phyloP scores from a whole-genome alignment of 2,329 filamentous ascomycete species.

The Incumbomyces delicatus region DNA sequence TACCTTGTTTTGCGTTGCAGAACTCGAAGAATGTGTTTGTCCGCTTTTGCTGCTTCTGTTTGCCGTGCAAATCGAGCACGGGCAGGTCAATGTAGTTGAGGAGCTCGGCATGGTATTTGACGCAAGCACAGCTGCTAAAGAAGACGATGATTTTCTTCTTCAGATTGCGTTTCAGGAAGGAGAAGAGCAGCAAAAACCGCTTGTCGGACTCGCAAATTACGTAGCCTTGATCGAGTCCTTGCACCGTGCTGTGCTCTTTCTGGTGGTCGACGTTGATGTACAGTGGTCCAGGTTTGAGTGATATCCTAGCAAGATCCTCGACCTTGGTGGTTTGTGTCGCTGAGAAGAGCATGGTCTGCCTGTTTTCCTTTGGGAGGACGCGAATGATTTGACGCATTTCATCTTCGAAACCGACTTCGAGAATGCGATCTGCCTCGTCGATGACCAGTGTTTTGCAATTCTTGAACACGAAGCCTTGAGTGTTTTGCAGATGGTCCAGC shows the following conservation, averaged over 20 bases:
- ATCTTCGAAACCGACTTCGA: constrained; percentile 94
- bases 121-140: constrained; percentile 82
- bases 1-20: constrained; percentile 72
- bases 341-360: constrained; percentile 97
- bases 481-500: constrained; percentile 89
- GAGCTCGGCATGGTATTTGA: constrained; percentile 91
- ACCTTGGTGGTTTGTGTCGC: constrained; percentile 98
- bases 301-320: constrained; percentile 90
- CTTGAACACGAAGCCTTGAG: constrained; percentile 80
- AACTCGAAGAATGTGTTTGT: constrained; percentile 99
- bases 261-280: constrained; percentile 95
- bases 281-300: constrained; percentile 76
- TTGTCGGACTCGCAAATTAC: constrained; percentile 88
- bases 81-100: constrained; percentile 96
- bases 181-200: constrained; percentile 86
- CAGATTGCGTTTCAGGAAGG: constrained; percentile 80
- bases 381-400: constrained; percentile 96
- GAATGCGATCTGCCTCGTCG: constrained; percentile 90
- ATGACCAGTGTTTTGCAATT: constrained; percentile 88
- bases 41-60: constrained; percentile 98
- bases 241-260: constrained; percentile 83
- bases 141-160: constrained; percentile 99
- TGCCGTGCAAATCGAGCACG: constrained; percentile 77
- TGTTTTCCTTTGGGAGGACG: constrained; percentile 74
- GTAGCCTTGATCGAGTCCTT: constrained; percentile 91